Evolutionary conservation across 768 basidiomycete species (phyloP).

Genomic region (Tremella fuciformis): DNA sequence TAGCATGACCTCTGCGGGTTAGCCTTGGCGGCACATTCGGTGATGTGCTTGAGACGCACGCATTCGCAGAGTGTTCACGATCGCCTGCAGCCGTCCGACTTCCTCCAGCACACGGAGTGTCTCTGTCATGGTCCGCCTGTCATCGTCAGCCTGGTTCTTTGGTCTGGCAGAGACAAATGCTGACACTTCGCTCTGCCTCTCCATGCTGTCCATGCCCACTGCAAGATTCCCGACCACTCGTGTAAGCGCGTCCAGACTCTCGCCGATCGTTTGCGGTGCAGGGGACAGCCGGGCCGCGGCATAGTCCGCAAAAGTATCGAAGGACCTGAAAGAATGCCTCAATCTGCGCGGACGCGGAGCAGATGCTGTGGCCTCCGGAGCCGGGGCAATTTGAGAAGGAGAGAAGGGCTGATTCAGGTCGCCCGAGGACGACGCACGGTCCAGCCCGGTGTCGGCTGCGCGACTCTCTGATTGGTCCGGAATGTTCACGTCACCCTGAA

Average conservation of each 20-base stretch:
- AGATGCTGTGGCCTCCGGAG: conserved; percentile 22
- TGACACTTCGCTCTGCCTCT: conserved; percentile 38
- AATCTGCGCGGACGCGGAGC: conserved; percentile 12
- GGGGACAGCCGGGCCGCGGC: conserved; percentile 21
- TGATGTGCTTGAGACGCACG: conserved; percentile 23
- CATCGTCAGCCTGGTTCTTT: conserved; percentile 4
- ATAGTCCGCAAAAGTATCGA: conserved; percentile 31
- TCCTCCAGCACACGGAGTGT: conserved; percentile 36
- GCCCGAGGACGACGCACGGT: not conserved
- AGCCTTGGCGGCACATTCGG: not conserved
- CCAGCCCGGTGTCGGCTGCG: not conserved
- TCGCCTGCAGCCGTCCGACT: conserved; percentile 31
- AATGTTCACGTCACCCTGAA: not conserved
- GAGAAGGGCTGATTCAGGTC: not conserved
- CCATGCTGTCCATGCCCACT: conserved; percentile 36
- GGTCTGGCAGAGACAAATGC: conserved; percentile 7
- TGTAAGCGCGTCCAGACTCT: conserved; percentile 19
- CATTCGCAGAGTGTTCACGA: conserved; percentile 35
- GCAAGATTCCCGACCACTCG: conserved; percentile 29
- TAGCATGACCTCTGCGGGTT: conserved; percentile 35
- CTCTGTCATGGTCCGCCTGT: conserved; percentile 38
- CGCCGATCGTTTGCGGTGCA: conserved; percentile 3
- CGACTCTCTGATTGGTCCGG: not conserved
- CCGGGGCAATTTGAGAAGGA: conserved; percentile 1
- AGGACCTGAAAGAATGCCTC: conserved; percentile 20